Evolutionary conservation across 257 asterid genomes (phyloP).

Genomic region (Plantago ovata): DNA sequence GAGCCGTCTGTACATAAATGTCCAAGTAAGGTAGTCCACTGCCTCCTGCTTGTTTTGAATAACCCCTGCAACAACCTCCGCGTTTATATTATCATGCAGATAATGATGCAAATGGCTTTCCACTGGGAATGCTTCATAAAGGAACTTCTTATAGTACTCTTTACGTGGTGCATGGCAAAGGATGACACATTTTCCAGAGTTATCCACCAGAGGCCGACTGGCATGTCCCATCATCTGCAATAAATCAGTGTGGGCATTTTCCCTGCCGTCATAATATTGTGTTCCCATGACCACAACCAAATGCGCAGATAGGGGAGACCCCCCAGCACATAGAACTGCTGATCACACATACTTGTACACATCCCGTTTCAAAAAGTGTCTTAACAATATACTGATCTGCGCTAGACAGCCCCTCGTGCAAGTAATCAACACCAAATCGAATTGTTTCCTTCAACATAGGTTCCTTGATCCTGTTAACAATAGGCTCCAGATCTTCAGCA

Average conservation of each 20-base stretch:
- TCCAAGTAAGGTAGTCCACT: slow-evolving; percentile 60
- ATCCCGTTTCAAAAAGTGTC: slow-evolving; percentile 46
- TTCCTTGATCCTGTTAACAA: slow-evolving; percentile 39
- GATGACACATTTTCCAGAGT: slow-evolving; percentile 55
- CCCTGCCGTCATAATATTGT: slow-evolving; percentile 56
- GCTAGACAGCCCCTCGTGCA: slow-evolving; percentile 54
- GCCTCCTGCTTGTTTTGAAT: slow-evolving; percentile 62
- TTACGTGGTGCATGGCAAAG: slow-evolving; percentile 64
- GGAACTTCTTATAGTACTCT: slow-evolving; percentile 49
- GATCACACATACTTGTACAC: slow-evolving; percentile 55
- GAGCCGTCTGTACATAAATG: slow-evolving; percentile 53
- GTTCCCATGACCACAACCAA: slow-evolving; percentile 67
- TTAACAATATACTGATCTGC: slow-evolving; percentile 58
- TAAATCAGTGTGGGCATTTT: slow-evolving; percentile 56
- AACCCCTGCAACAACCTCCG: slow-evolving; percentile 61
- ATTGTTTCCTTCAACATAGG: slow-evolving; percentile 49
- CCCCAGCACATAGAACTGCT: slow-evolving; percentile 64
- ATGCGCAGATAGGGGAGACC: slow-evolving; percentile 54
- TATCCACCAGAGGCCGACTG: slow-evolving; percentile 54
- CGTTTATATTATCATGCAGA: slow-evolving; percentile 53
- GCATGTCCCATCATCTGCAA: slow-evolving; percentile 73
- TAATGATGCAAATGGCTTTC: slow-evolving; percentile 66
- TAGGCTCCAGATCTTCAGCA: slow-evolving; percentile 35
- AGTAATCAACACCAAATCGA: slow-evolving; percentile 48
- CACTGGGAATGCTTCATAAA: slow-evolving; percentile 56